Conservation (phyloP, 345 rosid genomes). For the Passiflora organensis region DNA sequence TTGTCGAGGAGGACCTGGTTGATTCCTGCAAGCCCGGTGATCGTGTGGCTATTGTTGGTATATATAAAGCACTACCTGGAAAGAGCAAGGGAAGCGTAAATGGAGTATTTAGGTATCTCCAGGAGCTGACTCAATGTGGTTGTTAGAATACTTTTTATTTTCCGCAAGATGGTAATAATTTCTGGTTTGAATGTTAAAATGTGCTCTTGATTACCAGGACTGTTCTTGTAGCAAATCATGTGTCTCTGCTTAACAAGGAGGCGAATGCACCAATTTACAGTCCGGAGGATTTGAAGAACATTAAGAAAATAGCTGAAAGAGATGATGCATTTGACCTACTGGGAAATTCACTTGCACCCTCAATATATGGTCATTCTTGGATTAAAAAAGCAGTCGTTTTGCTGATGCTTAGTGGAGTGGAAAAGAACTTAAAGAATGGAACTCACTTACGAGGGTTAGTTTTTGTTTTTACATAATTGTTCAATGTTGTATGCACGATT, state of each 20-base stretch:
- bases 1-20: constrained; percentile 94
- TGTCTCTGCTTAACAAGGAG: constrained; percentile 87
- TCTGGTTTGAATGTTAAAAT: constrained; percentile 14
- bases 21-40: constrained; percentile 99
- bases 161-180: too few species aligned
- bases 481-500: not conserved
- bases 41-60: constrained; percentile 84
- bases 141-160: too few species aligned
- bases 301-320: constrained; percentile 83
- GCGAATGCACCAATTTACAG: constrained; percentile 92
- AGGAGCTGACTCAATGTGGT: not conserved
- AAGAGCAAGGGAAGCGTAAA: constrained; percentile 92
- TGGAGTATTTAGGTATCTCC: constrained; percentile 85
- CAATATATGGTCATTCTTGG: constrained; percentile 94
- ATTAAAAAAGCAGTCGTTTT: constrained; percentile 93
- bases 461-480: not conserved
- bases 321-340: constrained; percentile 85
- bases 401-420: constrained; percentile 93
- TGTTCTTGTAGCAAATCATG: constrained; percentile 82
- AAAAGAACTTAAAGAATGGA: constrained; percentile 90
- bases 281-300: constrained; percentile 68
- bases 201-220: constrained; percentile 49
- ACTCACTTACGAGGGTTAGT: constrained; percentile 96
- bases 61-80: constrained; percentile 95
- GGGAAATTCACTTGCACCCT: constrained; percentile 89